These are phyloP conservation scores for Saccharum hybrid DNA, from an alignment of 202 grass and related monocot genomes.

Conservation along the genomic window DNA sequence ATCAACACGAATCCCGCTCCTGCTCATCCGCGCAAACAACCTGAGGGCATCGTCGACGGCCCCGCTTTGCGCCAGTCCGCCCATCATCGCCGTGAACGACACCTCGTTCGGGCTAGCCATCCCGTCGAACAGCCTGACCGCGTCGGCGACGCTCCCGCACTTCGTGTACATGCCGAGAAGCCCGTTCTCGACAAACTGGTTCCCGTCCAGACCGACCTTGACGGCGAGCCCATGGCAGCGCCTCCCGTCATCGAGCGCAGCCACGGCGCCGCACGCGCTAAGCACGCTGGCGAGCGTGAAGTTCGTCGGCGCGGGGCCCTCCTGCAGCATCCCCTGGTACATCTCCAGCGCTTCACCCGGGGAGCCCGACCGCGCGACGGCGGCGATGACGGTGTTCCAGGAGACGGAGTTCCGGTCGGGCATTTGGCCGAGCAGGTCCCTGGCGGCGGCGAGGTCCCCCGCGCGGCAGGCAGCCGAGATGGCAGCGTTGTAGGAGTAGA, in stretches of 20 bases:
- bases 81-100: constrained; percentile 87
- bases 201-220: constrained; percentile 63
- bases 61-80: constrained; percentile 62
- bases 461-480: constrained; percentile 56
- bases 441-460: constrained; percentile 58
- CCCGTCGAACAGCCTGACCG: constrained; percentile 61
- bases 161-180: constrained; percentile 76
- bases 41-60: constrained; percentile 59
- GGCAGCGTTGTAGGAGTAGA: constrained; percentile 77
- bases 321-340: constrained; percentile 57
- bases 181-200: constrained; percentile 78
- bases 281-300: constrained; percentile 86
- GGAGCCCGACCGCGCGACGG: constrained; percentile 47
- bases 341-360: constrained; percentile 59
- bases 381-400: constrained; percentile 81
- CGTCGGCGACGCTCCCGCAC: constrained; percentile 49
- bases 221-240: constrained; percentile 65
- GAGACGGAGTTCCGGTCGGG: constrained; percentile 69
- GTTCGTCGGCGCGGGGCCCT: constrained; percentile 65
- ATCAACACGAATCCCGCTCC: constrained; percentile 62
- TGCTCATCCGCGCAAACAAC: constrained; percentile 73
- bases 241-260: constrained; percentile 58
- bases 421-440: constrained; percentile 71
- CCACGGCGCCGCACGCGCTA: constrained; percentile 66
- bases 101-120: constrained; percentile 75